A percentile compares a stretch with the other conserved stretches of the same genome.
Conservation (phyloP, 345 rosid genomes). For the Populus euphratica region DNA sequence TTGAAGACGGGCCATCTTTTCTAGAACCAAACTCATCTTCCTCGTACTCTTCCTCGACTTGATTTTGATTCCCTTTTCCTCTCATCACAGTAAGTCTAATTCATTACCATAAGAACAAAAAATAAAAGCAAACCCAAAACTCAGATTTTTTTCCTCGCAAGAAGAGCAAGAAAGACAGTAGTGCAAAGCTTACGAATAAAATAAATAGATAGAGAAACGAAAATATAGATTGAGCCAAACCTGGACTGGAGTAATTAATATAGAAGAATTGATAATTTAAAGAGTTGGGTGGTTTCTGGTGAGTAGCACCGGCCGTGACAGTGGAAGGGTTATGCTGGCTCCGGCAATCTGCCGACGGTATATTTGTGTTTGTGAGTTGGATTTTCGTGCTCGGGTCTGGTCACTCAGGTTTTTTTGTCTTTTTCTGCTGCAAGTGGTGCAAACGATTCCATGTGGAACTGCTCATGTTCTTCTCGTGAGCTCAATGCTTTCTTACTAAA, state of each 20-base stretch:
- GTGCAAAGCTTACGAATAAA: neutral
- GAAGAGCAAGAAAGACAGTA: neutral
- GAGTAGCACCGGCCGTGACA: neutral
- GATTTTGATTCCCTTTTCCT: slow-evolving; percentile 54
- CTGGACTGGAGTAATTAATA: neutral
- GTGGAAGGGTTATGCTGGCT: neutral
- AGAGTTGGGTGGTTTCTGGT: neutral
- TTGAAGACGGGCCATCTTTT: slow-evolving; percentile 56
- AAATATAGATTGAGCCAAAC: neutral
- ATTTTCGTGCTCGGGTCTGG: neutral
- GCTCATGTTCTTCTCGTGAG: slow-evolving; percentile 30
- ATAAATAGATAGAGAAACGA: neutral
- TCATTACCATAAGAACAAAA: neutral
- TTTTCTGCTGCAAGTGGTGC: neutral
- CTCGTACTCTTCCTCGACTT: slow-evolving; percentile 74
- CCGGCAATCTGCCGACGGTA: neutral
- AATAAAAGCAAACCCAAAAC: neutral
- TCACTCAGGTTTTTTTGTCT: neutral
- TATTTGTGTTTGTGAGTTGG: neutral
- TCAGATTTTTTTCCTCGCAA: neutral
- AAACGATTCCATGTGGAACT: slow-evolving; percentile 17
- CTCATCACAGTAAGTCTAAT: slow-evolving; percentile 40
- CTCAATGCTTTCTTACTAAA: neutral
- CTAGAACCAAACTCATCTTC: slow-evolving; percentile 67
- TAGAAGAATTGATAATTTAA: neutral